These are phyloP conservation scores for Vachellia collinsii DNA, from an alignment of 306 rosid species.

Conservation along the genomic window DNA sequence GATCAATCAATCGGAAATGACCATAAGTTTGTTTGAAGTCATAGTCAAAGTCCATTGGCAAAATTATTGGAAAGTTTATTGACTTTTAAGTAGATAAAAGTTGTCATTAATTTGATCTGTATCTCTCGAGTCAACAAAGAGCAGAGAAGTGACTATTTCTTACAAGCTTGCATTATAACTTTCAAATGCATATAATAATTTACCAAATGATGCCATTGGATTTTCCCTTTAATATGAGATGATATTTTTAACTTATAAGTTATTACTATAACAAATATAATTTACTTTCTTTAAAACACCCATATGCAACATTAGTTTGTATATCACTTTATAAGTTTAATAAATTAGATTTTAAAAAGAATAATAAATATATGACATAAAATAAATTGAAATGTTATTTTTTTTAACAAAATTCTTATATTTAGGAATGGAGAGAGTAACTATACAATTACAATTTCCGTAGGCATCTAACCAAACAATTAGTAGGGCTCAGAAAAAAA, in stretches of 20 bases:
- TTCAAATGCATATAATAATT: background rate
- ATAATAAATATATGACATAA: too few relatives aligned
- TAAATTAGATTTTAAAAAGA: too few relatives aligned
- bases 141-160: background rate
- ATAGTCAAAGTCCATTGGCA: background rate
- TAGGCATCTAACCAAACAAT: background rate
- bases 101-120: background rate
- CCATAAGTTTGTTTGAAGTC: background rate
- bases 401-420: too few relatives aligned
- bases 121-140: background rate
- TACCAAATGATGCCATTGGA: background rate
- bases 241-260: background rate
- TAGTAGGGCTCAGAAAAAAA: constrained; percentile 16
- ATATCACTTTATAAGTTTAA: too few relatives aligned
- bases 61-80: background rate
- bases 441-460: background rate
- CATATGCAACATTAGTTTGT: too few relatives aligned
- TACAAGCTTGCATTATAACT: background rate
- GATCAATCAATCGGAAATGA: background rate
- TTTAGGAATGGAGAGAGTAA: background rate
- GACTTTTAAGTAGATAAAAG: too few relatives aligned
- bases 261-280: too few relatives aligned
- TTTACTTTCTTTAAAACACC: too few relatives aligned
- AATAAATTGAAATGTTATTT: too few relatives aligned
- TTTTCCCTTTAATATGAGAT: background rate